phyloP scores from a whole-genome alignment of 768 basidiomycete genomes.

The Leccinum barrowsii region DNA sequence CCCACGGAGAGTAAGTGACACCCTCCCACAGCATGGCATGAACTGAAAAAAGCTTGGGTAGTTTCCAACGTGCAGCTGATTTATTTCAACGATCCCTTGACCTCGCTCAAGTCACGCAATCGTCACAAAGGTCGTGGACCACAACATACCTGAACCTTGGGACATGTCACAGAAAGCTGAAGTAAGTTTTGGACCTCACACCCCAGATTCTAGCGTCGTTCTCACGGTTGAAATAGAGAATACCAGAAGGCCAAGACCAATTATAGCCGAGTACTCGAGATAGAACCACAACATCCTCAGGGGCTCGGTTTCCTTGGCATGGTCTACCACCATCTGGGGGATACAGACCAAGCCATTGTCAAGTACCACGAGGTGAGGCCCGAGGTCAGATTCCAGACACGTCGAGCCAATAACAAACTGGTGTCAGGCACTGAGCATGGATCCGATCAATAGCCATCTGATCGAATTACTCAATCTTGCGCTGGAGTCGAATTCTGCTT shows the following conservation, averaged over 20 bases:
- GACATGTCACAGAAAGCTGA: conserved; percentile 79
- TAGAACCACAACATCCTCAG: conserved; percentile 79
- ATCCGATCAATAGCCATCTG: conserved; percentile 78
- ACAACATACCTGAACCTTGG: conserved; percentile 92
- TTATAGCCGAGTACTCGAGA: conserved; percentile 78
- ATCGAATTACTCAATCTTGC: conserved; percentile 81
- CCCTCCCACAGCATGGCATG: background rate
- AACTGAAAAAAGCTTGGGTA: conserved; percentile 37
- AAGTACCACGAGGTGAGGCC: conserved; percentile 84
- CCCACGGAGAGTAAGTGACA: conserved; percentile 68
- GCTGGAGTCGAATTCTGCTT: conserved; percentile 49
- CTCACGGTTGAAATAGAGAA: conserved; percentile 33
- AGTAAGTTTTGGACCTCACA: conserved; percentile 42
- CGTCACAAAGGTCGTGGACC: conserved; percentile 81
- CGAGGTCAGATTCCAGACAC: background rate
- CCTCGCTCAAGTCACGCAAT: conserved; percentile 82
- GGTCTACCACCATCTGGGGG: conserved; percentile 71
- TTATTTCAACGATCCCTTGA: conserved; percentile 75
- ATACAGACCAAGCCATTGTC: conserved; percentile 77
- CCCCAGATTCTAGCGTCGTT: background rate
- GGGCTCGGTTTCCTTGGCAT: conserved; percentile 90
- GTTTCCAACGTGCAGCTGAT: conserved; percentile 66
- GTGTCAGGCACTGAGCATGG: conserved; percentile 67
- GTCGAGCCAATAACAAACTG: conserved; percentile 1
- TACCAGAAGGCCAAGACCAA: conserved; percentile 64